Evolutionary conservation across 169 alveolate species (phyloP).

Genomic region (Cyclospora cayetanensis): DNA sequence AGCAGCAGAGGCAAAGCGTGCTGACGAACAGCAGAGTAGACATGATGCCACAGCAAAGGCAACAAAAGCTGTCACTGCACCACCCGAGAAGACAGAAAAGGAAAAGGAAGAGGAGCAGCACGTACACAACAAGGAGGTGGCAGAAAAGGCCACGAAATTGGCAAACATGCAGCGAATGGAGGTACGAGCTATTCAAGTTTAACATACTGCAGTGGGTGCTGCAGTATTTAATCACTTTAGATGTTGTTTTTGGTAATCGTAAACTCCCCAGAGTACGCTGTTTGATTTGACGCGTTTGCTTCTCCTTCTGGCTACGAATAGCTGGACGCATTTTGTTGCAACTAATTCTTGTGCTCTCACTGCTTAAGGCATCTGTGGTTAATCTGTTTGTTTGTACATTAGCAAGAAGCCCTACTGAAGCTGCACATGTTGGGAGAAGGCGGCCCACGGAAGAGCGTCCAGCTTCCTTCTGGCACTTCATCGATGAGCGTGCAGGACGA

Average conservation of each 20-base stretch:
- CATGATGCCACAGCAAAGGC: neutral
- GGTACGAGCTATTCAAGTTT: neutral
- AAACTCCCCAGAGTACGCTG: neutral
- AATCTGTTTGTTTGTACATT: too few species aligned
- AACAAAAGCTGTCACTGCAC: neutral
- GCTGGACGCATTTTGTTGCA: neutral
- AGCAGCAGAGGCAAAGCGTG: neutral
- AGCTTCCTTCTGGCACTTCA: neutral
- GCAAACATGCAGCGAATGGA: slow-evolving; percentile 48
- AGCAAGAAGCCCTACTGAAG: slow-evolving; percentile 59
- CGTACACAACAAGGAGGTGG: neutral
- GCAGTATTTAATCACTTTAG: neutral
- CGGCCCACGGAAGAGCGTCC: slow-evolving; percentile 51
- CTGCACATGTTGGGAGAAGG: slow-evolving; percentile 56
- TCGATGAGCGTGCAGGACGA: slow-evolving; percentile 50
- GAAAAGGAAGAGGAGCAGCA: neutral
- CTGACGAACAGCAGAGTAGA: neutral
- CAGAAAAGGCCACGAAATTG: neutral
- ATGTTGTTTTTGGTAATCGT: neutral
- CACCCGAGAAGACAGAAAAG: neutral
- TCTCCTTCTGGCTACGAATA: neutral
- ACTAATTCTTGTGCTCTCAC: neutral
- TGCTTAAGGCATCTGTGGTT: neutral
- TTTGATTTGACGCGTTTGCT: neutral
- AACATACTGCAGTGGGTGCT: neutral